A percentile compares a stretch with the other conserved stretches of the same genome.
Evolutionary conservation across 2,329 filamentous ascomycete species (phyloP).

Genomic region (Alternaria dauci): DNA sequence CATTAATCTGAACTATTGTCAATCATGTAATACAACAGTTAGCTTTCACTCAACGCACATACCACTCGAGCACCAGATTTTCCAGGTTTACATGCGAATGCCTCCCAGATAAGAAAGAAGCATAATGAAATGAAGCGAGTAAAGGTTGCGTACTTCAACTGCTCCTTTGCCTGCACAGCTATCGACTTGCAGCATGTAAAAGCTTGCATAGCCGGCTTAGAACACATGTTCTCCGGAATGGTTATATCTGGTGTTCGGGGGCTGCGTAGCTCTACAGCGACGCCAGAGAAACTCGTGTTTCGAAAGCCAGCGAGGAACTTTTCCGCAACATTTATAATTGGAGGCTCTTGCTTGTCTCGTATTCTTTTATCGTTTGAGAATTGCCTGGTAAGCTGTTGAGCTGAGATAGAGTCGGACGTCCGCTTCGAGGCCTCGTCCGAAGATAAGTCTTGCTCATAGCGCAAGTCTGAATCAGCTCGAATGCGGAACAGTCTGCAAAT

Average conservation of each 20-base stretch:
- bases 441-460: too few species aligned
- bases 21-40: background rate
- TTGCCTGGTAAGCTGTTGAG: too few species aligned
- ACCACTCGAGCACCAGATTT: background rate
- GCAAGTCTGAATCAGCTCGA: too few species aligned
- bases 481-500: too few species aligned
- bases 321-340: too few species aligned
- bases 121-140: slow-evolving; percentile 1
- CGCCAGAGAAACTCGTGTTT: too few species aligned
- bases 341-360: too few species aligned
- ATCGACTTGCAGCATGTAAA: background rate
- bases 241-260: background rate
- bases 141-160: slow-evolving; percentile 1
- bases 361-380: too few species aligned
- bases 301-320: too few species aligned
- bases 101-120: slow-evolving; percentile 5
- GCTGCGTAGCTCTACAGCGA: too few species aligned
- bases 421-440: too few species aligned
- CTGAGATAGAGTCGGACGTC: too few species aligned
- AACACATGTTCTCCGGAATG: background rate
- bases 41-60: background rate
- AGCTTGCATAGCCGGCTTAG: background rate
- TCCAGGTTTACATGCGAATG: background rate
- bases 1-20: background rate
- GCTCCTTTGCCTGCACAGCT: background rate